A percentile compares a stretch with the other conserved stretches of the same genome.
Evolutionary conservation across 2,329 filamentous ascomycete species (phyloP).

Genomic region (Stagonosporopsis rhizophila): DNA sequence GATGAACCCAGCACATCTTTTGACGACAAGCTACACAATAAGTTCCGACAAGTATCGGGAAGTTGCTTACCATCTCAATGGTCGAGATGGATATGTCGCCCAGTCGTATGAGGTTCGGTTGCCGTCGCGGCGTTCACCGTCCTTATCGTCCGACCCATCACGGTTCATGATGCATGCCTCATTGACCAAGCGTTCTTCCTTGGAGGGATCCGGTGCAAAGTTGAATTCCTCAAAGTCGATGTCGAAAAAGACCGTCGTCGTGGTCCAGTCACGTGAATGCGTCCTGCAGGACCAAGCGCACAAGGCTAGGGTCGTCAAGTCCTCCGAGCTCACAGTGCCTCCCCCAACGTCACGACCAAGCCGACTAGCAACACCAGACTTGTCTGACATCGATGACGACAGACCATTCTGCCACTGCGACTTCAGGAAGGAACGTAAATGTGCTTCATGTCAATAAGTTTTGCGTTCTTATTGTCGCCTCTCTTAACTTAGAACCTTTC

Average conservation of each 20-base stretch:
- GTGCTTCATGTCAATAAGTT: constrained; percentile 11
- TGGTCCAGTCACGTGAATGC: constrained; percentile 27
- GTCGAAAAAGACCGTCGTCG: constrained; percentile 15
- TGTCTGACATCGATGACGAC: constrained; percentile 35
- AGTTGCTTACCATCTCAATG: constrained; percentile 33
- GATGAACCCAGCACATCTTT: neutral
- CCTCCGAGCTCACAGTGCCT: constrained; percentile 20
- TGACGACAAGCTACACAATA: neutral
- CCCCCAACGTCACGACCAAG: constrained; percentile 42
- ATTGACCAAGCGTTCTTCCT: neutral
- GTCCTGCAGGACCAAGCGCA: constrained; percentile 10
- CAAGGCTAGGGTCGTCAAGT: neutral
- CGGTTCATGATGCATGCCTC: neutral
- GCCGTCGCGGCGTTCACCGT: neutral
- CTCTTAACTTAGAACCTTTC: too few relatives aligned
- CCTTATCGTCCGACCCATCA: neutral
- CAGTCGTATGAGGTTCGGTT: constrained; percentile 25
- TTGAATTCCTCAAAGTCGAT: neutral
- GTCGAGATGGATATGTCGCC: constrained; percentile 29
- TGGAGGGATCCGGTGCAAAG: neutral
- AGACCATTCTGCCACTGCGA: constrained; percentile 46
- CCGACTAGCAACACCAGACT: constrained; percentile 45
- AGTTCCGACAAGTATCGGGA: constrained; percentile 26
- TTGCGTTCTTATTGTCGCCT: neutral
- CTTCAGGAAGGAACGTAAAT: constrained; percentile 14